Conservation (phyloP, 2,329 filamentous ascomycete genomes). For the Periconia sp. region DNA sequence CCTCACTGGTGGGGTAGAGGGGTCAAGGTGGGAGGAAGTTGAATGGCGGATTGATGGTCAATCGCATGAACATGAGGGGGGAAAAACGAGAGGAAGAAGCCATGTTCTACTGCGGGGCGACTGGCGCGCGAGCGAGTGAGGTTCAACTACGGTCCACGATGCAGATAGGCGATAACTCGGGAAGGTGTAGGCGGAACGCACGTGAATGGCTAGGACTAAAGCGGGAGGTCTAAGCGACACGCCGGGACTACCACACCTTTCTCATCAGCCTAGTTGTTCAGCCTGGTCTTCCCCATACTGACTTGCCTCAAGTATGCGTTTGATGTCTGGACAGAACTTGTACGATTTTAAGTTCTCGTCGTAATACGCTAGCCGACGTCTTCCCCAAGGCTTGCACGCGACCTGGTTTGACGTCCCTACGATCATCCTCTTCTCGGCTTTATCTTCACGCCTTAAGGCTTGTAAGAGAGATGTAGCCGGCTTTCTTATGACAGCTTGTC, state of each 20-base stretch:
- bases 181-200: constrained; percentile 9
- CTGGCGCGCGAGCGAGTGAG: constrained; percentile 6
- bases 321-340: too few relatives aligned
- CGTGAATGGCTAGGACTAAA: constrained; percentile 3
- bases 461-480: too few relatives aligned
- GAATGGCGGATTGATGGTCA: not conserved
- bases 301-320: not conserved
- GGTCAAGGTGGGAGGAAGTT: constrained; percentile 6
- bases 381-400: too few relatives aligned
- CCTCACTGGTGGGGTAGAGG: not conserved
- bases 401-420: too few relatives aligned
- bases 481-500: too few relatives aligned
- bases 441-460: too few relatives aligned
- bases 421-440: too few relatives aligned
- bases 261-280: not conserved
- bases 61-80: not conserved
- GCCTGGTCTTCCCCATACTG: not conserved
- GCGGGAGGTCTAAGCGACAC: constrained; percentile 6
- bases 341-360: too few relatives aligned
- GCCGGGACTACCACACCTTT: not conserved
- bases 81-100: not conserved
- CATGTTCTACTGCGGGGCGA: constrained; percentile 14
- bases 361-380: too few relatives aligned
- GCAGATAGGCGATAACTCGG: constrained; percentile 10
- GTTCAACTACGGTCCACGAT: not conserved